Conservation (phyloP, 1,139 yeast species). For the Maudiozyma humilis region DNA sequence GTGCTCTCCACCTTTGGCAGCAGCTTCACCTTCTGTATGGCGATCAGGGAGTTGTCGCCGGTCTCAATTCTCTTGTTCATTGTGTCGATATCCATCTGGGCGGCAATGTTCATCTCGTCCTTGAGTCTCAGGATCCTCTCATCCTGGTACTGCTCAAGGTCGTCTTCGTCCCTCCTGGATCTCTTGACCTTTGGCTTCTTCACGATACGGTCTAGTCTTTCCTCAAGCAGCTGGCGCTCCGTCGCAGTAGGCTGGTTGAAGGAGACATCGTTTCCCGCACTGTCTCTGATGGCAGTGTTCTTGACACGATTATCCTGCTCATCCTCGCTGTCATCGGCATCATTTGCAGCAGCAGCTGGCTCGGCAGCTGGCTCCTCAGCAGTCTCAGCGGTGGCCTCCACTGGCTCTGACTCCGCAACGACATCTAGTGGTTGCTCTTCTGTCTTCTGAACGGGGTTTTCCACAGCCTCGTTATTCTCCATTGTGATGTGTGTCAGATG, state of each 20-base stretch:
- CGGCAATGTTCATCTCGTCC: slow-evolving; percentile 89
- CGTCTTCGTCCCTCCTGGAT: slow-evolving; percentile 74
- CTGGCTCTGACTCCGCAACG: background rate
- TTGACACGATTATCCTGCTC: slow-evolving; percentile 32
- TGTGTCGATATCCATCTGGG: slow-evolving; percentile 81
- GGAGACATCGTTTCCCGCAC: slow-evolving; percentile 14
- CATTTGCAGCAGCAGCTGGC: slow-evolving; percentile 14
- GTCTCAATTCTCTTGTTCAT: slow-evolving; percentile 43
- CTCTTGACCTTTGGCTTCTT: slow-evolving; percentile 53
- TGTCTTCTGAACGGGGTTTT: too few species aligned
- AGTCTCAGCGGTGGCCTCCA: background rate
- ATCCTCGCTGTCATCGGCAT: slow-evolving; percentile 9
- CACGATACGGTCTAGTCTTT: slow-evolving; percentile 67
- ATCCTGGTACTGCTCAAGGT: slow-evolving; percentile 89
- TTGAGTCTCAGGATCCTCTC: slow-evolving; percentile 75
- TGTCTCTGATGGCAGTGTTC: slow-evolving; percentile 29
- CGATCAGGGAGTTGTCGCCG: slow-evolving; percentile 40
- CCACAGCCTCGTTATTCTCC: background rate
- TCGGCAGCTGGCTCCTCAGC: slow-evolving; percentile 9
- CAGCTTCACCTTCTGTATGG: slow-evolving; percentile 76
- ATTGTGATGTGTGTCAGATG: background rate
- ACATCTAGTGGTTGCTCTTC: too few species aligned
- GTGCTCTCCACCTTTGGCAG: slow-evolving; percentile 72
- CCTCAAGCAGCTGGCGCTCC: slow-evolving; percentile 72
- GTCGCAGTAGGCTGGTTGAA: slow-evolving; percentile 38